A percentile compares a stretch with the other conserved stretches of the same genome.
phyloP scores from a whole-genome alignment of 2,329 filamentous ascomycete species.

The Huntiella savannae region DNA sequence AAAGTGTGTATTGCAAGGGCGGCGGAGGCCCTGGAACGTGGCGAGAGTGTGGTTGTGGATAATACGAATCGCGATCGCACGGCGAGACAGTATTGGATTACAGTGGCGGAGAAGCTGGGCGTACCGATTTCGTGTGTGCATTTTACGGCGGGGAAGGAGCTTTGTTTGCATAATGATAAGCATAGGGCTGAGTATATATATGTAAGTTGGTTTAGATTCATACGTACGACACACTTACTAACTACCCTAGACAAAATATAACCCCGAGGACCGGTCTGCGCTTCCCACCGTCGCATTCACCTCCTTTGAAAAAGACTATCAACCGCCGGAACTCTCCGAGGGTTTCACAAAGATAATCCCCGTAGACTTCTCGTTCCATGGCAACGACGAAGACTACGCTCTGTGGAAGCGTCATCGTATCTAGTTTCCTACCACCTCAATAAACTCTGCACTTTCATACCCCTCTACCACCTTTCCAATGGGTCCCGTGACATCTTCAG shows the following conservation, averaged over 20 bases:
- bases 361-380: constrained; percentile 59
- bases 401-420: constrained; percentile 36
- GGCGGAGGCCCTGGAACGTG: constrained; percentile 40
- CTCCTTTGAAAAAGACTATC: constrained; percentile 53
- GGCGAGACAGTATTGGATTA: constrained; percentile 60
- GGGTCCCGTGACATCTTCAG: constrained; percentile 16
- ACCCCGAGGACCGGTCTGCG: constrained; percentile 58
- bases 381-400: constrained; percentile 45
- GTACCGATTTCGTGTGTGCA: constrained; percentile 71
- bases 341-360: constrained; percentile 67
- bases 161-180: constrained; percentile 74
- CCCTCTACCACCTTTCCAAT: constrained; percentile 39
- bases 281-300: constrained; percentile 69
- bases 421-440: constrained; percentile 22
- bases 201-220: constrained; percentile 14
- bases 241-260: constrained; percentile 20
- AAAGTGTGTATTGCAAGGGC: constrained; percentile 57
- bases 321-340: constrained; percentile 50
- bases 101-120: constrained; percentile 48
- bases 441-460: constrained; percentile 33
- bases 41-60: constrained; percentile 60
- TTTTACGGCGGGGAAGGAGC: constrained; percentile 51
- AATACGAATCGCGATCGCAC: constrained; percentile 84
- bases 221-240: neutral
- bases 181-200: constrained; percentile 49